Evolutionary conservation across 208 protist genomes (phyloP).

Genomic region (Acanthamoeba castellanii): DNA sequence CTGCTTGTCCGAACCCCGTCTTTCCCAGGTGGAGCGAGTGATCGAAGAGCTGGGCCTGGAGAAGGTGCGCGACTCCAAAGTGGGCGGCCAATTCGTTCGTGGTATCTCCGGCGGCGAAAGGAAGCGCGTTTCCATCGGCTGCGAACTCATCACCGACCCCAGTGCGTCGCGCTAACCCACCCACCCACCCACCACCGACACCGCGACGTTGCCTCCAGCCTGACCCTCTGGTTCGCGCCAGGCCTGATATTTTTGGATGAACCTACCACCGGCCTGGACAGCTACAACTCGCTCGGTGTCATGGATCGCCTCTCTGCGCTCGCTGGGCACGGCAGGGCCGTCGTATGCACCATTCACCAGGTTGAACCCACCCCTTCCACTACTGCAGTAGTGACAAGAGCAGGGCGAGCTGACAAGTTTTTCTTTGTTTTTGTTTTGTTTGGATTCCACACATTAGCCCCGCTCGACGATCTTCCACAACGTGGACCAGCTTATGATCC

Average conservation of each 20-base stretch:
- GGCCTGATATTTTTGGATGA: slow-evolving; percentile 58
- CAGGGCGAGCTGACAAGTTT: no score
- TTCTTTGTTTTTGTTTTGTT: neutral
- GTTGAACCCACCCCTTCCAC: neutral
- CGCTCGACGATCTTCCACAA: slow-evolving; percentile 57
- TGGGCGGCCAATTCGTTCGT: slow-evolving; percentile 28
- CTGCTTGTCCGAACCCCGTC: neutral
- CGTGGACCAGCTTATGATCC: slow-evolving; percentile 66
- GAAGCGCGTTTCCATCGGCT: slow-evolving; percentile 53
- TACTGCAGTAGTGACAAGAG: neutral
- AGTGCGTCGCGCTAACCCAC: neutral
- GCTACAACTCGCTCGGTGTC: neutral
- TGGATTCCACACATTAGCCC: neutral
- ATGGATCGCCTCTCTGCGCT: slow-evolving; percentile 11
- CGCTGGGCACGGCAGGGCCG: neutral
- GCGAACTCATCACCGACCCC: slow-evolving; percentile 67
- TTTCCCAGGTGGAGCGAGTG: slow-evolving; percentile 28
- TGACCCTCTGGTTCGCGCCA: neutral
- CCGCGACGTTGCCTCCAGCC: neutral
- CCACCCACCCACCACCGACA: neutral
- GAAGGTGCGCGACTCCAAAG: slow-evolving; percentile 1
- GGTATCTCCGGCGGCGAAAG: slow-evolving; percentile 67
- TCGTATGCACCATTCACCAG: slow-evolving; percentile 72
- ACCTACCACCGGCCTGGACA: slow-evolving; percentile 65
- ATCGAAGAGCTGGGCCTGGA: slow-evolving; percentile 74